phyloP scores from a whole-genome alignment of 2,329 filamentous ascomycete genomes.

The Pyrenochaeta sp. region DNA sequence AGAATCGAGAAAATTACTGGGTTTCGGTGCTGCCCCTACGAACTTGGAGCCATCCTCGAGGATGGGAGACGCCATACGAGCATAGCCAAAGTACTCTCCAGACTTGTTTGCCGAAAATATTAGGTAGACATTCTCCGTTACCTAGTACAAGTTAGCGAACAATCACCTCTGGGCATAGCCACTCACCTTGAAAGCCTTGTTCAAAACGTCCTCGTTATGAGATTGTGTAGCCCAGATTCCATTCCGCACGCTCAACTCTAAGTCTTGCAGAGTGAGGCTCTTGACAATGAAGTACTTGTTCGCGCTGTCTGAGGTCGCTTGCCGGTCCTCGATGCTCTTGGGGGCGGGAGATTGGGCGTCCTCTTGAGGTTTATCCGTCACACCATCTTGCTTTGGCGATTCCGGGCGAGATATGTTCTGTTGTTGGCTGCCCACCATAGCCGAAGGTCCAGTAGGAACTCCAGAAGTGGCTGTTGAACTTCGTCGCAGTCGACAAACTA shows the following conservation, averaged over 20 bases:
- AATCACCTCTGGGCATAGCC: no score
- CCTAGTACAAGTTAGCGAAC: conserved; percentile 56
- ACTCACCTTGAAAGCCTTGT: conserved; percentile 79
- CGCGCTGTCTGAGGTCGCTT: conserved; percentile 36
- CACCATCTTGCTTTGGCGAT: conserved; percentile 29
- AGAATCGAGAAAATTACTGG: conserved; percentile 61
- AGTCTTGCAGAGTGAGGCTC: conserved; percentile 87
- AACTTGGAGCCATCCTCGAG: conserved; percentile 69
- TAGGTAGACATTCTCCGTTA: conserved; percentile 83
- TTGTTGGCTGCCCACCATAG: conserved; percentile 46
- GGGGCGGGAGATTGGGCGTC: conserved; percentile 14
- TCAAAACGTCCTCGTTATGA: conserved; percentile 87
- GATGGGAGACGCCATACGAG: conserved; percentile 86
- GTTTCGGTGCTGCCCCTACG: conserved; percentile 64
- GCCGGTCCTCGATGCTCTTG: conserved; percentile 18
- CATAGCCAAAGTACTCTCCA: conserved; percentile 95
- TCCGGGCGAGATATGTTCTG: conserved; percentile 32
- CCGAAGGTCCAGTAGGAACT: conserved; percentile 64
- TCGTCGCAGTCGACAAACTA: conserved; percentile 82
- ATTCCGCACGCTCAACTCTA: conserved; percentile 86
- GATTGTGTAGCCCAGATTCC: conserved; percentile 94
- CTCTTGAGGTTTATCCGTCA: conserved; percentile 12
- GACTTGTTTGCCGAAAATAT: conserved; percentile 98
- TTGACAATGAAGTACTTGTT: conserved; percentile 94
- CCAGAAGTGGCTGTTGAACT: conserved; percentile 56